A percentile compares a stretch with the other conserved stretches of the same genome.
Conservation (phyloP, 345 rosid genomes). For the Ceriops tagal region DNA sequence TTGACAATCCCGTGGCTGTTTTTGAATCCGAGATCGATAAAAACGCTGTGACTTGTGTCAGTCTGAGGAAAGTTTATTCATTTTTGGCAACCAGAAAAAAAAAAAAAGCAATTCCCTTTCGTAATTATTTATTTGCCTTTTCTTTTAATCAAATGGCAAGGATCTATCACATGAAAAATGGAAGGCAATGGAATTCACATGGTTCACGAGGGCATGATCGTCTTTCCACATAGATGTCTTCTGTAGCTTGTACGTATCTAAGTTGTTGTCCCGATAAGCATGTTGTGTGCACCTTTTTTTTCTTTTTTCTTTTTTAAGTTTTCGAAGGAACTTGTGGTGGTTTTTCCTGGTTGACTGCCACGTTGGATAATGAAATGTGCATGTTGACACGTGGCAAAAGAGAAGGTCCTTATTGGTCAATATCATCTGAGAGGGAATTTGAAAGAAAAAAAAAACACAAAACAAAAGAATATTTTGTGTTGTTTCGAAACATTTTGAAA, state of each 20-base stretch:
- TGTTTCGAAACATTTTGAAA: not conserved
- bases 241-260: not conserved
- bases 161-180: no score
- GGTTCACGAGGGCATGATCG: slow-evolving; percentile 2
- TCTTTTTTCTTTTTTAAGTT: not conserved
- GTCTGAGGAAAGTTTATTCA: not conserved
- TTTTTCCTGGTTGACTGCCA: not conserved
- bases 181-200: not conserved
- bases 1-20: not conserved
- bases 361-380: slow-evolving; percentile 1
- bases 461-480: not conserved
- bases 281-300: not conserved
- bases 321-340: not conserved
- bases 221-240: not conserved
- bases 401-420: slow-evolving; percentile 20
- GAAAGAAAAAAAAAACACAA: not conserved
- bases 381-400: slow-evolving; percentile 27
- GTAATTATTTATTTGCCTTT: no score
- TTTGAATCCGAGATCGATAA: not conserved
- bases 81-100: no score
- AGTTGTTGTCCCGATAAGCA: slow-evolving; percentile 21
- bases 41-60: not conserved
- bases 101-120: no score
- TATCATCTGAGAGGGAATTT: slow-evolving; percentile 12
- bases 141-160: no score